Base-by-base conservation (phyloP, 2,329 filamentous ascomycete species). In the Raffaelea deltoideospora region DNA sequence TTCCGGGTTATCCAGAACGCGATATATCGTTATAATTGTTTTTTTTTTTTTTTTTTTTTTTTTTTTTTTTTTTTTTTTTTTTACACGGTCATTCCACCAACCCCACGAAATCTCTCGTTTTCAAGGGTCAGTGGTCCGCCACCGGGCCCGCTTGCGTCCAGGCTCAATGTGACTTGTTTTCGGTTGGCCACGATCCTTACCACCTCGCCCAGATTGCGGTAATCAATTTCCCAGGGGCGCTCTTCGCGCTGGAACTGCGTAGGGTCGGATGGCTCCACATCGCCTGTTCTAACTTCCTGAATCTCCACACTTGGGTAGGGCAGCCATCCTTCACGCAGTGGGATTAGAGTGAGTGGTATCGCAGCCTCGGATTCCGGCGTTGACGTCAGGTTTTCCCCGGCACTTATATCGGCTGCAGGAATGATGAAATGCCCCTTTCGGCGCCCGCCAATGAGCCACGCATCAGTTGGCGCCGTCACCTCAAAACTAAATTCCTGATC, bases 371-470 rank as follows among this genome's bases (percentile, higher is more conserved):
- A 66, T 14, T 63, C 56, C 3, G 61, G 54, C 7, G 61, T 63
- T 8, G 61, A 63, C 21, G 55, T 53, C 17, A 55, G 43, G 5
- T 47, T 43, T 4, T 39, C 34, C 3, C 39, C 42, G 2, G 41
- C 44, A 0, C 41, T 44, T 5, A 36, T 42, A 5, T 41, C 40
- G 3, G 43, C 34, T 1, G 53, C 54, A 0, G 71, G 65, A 22
- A 78, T 73, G 7, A 68, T 68, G 49, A 94, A 92, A 50, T 84
- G 81, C 0, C 79, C 82, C 44, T 83, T 80, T 34, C 82, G 70
- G 31, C 79, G 74, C 0, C 87, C 88, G 18, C 85, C 87, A 3
- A 96, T 62, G 2, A 95, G 70, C 88, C 88, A 96, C 0, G 72
- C 67, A 28, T 88, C 85, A 2, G 70, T 60, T 14, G 76, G 72